A percentile compares a stretch with the other conserved stretches of the same genome.
phyloP scores from a whole-genome alignment of 176 grass and related monocot genomes.

The Ananas comosus region DNA sequence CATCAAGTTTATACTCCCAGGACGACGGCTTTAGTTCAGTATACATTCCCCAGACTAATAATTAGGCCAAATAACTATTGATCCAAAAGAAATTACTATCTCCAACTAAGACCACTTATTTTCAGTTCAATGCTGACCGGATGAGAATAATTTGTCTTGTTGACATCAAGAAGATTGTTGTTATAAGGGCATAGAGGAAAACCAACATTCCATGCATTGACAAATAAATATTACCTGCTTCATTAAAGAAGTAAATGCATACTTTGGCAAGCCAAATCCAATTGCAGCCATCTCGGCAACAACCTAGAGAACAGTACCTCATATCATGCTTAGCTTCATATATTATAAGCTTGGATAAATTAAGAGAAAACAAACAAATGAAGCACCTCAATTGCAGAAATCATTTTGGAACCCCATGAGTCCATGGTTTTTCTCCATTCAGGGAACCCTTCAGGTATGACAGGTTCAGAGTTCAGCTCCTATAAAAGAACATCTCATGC shows the following conservation, averaged over 20 bases:
- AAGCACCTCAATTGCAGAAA: constrained; percentile 72
- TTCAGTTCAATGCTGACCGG: not conserved
- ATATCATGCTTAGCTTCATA: not conserved
- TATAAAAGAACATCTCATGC: not conserved
- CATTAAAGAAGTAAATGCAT: constrained; percentile 96
- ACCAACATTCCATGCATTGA: not conserved
- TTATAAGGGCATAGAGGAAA: not conserved
- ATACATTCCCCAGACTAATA: too few relatives aligned
- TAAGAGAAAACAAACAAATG: not conserved
- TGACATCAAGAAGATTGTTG: not conserved
- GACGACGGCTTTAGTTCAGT: too few relatives aligned
- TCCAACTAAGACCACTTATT: not conserved
- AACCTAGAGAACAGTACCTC: constrained; percentile 30
- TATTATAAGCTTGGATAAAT: not conserved
- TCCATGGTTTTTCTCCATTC: constrained; percentile 98
- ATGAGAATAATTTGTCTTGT: not conserved
- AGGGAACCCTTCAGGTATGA: constrained; percentile 80
- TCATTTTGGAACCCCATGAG: constrained; percentile 93
- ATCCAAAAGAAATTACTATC: not conserved
- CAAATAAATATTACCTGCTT: constrained; percentile 47
- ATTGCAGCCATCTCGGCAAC: constrained; percentile 96
- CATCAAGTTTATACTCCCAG: too few relatives aligned
- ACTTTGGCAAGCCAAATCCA: constrained; percentile 77
- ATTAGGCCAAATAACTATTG: too few relatives aligned
- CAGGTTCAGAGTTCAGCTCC: constrained; percentile 94